Evolutionary conservation across 2,329 filamentous ascomycete species (phyloP).

Genomic region (Talaromyces sp.): DNA sequence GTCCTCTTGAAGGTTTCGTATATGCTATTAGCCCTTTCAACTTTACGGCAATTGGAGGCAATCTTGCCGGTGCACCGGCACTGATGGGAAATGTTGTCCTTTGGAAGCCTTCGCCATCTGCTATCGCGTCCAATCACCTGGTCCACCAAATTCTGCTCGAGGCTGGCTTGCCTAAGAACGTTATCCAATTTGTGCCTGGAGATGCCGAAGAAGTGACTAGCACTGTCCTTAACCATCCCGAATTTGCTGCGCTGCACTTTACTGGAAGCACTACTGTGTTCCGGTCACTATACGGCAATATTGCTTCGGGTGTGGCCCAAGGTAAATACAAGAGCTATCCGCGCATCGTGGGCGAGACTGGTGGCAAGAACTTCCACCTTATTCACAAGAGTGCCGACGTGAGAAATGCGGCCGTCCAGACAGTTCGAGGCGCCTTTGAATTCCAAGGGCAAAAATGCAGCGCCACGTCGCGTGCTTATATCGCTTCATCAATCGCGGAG

Average conservation of each 20-base stretch:
- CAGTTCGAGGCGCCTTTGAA: conserved; percentile 81
- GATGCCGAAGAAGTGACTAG: conserved; percentile 79
- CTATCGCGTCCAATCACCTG: conserved; percentile 81
- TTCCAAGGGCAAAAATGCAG: conserved; percentile 91
- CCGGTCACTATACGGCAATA: conserved; percentile 80
- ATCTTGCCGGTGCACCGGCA: conserved; percentile 75
- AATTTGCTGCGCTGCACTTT: conserved; percentile 91
- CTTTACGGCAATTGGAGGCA: conserved; percentile 90
- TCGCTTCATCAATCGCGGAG: conserved; percentile 70
- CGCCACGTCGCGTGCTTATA: conserved; percentile 74
- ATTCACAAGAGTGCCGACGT: conserved; percentile 74
- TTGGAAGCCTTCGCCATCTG: conserved; percentile 89
- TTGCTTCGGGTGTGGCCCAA: conserved; percentile 74
- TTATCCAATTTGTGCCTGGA: conserved; percentile 89
- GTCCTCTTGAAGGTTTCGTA: conserved; percentile 87
- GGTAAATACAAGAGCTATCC: conserved; percentile 82
- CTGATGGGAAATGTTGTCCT: conserved; percentile 91
- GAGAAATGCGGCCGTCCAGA: conserved; percentile 73
- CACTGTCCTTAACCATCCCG: conserved; percentile 66
- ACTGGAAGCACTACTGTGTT: conserved; percentile 91
- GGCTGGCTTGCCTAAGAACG: conserved; percentile 64
- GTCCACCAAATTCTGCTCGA: conserved; percentile 74
- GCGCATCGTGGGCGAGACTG: conserved; percentile 83
- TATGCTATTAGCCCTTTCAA: conserved; percentile 94
- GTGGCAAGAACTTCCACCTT: conserved; percentile 90